A percentile compares a stretch with the other conserved stretches of the same genome.
These are phyloP conservation scores for Ophiognomonia clavigignenti-juglandacearum DNA, from an alignment of 2,329 filamentous ascomycete genomes.

Conservation along the genomic window DNA sequence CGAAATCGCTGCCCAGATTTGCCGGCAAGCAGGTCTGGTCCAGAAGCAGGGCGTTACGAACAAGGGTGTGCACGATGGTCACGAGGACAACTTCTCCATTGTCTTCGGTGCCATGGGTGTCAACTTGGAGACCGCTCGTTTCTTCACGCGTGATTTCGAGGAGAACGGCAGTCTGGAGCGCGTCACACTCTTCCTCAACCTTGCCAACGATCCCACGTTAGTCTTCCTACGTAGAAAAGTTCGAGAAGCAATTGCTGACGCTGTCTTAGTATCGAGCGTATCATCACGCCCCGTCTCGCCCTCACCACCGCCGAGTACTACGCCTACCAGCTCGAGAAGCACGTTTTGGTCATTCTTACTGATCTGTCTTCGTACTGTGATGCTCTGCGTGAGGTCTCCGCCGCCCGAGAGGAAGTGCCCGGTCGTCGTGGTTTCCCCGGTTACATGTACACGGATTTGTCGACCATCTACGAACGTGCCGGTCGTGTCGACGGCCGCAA, in stretches of 20 bases:
- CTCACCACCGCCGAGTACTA: constrained; percentile 99
- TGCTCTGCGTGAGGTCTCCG: constrained; percentile 96
- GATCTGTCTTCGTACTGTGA: constrained; percentile 98
- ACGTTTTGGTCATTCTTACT: constrained; percentile 97
- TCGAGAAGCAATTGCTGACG: constrained; percentile 12
- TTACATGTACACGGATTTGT: constrained; percentile 99
- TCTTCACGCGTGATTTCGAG: constrained; percentile 98
- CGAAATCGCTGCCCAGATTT: constrained; percentile 98
- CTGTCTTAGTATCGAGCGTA: constrained; percentile 81
- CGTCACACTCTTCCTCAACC: constrained; percentile 94
- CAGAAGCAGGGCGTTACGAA: constrained; percentile 71
- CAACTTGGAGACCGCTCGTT: constrained; percentile 96
- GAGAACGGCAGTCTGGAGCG: constrained; percentile 99
- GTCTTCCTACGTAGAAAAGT: constrained; percentile 27
- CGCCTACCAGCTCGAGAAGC: constrained; percentile 99
- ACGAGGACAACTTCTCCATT: constrained; percentile 99
- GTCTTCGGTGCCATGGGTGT: constrained; percentile 99
- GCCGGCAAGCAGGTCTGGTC: constrained; percentile 91
- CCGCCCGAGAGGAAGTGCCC: constrained; percentile 95
- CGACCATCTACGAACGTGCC: constrained; percentile 98
- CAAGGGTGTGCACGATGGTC: constrained; percentile 92
- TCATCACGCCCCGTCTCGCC: constrained; percentile 97
- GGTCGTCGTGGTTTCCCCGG: constrained; percentile 98
- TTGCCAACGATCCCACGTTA: constrained; percentile 97
- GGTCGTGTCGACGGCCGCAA: constrained; percentile 96